Evolutionary conservation across 257 asterid species (phyloP), one percentile per base, ranked within the genome.

Genomic region (Ligustrum vulgare): DNA sequence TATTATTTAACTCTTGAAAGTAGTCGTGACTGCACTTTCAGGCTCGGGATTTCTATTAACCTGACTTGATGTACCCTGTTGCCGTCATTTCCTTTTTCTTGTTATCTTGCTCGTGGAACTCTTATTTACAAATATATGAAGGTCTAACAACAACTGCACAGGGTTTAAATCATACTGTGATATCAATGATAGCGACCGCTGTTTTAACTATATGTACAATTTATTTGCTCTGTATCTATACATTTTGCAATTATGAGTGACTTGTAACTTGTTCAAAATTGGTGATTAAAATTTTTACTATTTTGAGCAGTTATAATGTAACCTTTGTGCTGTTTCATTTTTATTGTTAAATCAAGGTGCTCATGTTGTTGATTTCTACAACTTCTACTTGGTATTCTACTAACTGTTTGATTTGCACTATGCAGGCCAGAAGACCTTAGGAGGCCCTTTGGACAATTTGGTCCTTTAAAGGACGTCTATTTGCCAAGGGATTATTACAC

Each of bases 401-500:
- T 74, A 6, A 72, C 58, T 4, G 2, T 69, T 56, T 71, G 62
- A 2, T 71, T 80, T 68, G 45, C 16, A 54, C 41, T 77, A 5
- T 37, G 69, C 83, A 94, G 99, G 86, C 94, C 93, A 2, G 98
- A 92, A 79, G 98, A 94, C 76, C 86, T 94, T 68, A 85, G 91
- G 82, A 86, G 93, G 78, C 98, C 98, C 5, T 94, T 92, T 62
- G 96, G 92, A 66, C 93, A 90, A 54, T 89, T 91, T 85, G 99
- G 99, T 32, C 96, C 89, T 7, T 45, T 92, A n/a, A 94, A 92
- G 80, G 99, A 94, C 56, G 69, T 92, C 54, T 94, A 94, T 82
- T 84, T 94, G 75, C 99, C 99, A 13, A 79, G 93, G 86, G 99
- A 94, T 81, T 94, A 94, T 71, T 85, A 94, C 80, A 88, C 97